phyloP scores from a whole-genome alignment of 441 rosid species.

The Croton setiger region DNA sequence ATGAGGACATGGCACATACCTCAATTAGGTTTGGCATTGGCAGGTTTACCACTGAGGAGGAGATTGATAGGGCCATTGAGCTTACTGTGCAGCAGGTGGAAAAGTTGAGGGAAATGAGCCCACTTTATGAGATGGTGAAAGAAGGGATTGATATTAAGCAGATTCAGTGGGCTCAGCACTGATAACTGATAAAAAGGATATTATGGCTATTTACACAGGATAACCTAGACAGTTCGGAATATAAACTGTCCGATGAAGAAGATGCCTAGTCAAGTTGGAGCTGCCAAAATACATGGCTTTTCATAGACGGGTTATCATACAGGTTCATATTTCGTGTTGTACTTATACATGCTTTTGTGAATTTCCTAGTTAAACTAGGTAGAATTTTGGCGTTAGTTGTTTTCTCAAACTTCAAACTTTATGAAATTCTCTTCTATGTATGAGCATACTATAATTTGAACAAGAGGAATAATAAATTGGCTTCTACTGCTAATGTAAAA shows the following conservation, averaged over 20 bases:
- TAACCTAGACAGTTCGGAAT: slow-evolving; percentile 1
- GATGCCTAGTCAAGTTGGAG: slow-evolving; percentile 13
- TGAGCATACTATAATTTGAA: slow-evolving; percentile 9
- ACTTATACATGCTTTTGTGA: slow-evolving; percentile 23
- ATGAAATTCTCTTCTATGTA: slow-evolving; percentile 4
- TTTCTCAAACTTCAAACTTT: slow-evolving; percentile 6
- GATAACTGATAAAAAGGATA: slow-evolving; percentile 23
- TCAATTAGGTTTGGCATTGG: slow-evolving; percentile 95
- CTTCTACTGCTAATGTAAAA: slow-evolving; percentile 15
- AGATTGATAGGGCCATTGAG: slow-evolving; percentile 76
- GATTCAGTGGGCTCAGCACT: slow-evolving; percentile 94
- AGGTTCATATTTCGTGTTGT: slow-evolving; percentile 13
- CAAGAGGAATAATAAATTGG: slow-evolving; percentile 17
- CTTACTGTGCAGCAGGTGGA: slow-evolving; percentile 81
- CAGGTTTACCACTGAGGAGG: slow-evolving; percentile 87
- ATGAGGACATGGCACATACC: slow-evolving; percentile 98
- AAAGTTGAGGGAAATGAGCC: slow-evolving; percentile 97
- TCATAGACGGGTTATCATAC: slow-evolving; percentile 11
- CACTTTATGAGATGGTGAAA: slow-evolving; percentile 90
- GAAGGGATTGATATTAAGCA: slow-evolving; percentile 88
- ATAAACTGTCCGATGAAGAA: slow-evolving; percentile 11
- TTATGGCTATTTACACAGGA: not conserved
- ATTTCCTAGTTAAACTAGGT: slow-evolving; percentile 20
- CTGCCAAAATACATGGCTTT: not conserved
- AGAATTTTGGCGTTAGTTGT: slow-evolving; percentile 16